Percentiles rank a stretch among this genome's conserved stretches.
Evolutionary conservation across 345 rosid genomes (phyloP).

Genomic region (Camelina hispida): DNA sequence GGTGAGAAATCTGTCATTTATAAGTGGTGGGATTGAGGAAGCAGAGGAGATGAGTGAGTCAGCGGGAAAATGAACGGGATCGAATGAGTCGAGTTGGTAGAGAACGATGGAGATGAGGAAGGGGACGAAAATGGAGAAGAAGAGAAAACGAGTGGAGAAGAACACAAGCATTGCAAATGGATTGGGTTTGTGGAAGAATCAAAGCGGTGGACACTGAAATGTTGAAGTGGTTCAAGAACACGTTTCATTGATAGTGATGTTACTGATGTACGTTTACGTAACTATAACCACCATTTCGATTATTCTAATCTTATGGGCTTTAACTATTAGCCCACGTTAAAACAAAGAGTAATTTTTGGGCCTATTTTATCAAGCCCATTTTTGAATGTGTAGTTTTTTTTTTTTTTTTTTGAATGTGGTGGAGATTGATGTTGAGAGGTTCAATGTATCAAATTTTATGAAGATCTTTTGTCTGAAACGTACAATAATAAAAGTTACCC

Average conservation of each 20-base stretch:
- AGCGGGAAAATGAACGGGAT: slow-evolving; percentile 56
- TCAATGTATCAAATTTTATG: slow-evolving; percentile 37
- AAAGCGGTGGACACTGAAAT: not conserved
- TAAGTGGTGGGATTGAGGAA: slow-evolving; percentile 29
- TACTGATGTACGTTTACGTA: not conserved
- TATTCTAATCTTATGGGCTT: not conserved
- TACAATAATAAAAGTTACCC: slow-evolving; percentile 4
- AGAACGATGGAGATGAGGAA: slow-evolving; percentile 44
- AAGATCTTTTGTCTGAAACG: slow-evolving; percentile 35
- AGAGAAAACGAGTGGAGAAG: slow-evolving; percentile 27
- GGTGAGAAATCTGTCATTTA: slow-evolving; percentile 45
- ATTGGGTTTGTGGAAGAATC: not conserved
- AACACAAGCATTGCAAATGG: slow-evolving; percentile 7
- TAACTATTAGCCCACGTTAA: not conserved
- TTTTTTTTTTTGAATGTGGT: not conserved
- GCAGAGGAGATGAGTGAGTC: slow-evolving; percentile 46
- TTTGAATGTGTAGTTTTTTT: not conserved
- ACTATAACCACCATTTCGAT: not conserved
- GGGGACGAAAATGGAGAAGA: slow-evolving; percentile 41
- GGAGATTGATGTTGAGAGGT: slow-evolving; percentile 12
- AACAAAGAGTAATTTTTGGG: not conserved
- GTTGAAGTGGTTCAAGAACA: not conserved
- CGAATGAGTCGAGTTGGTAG: slow-evolving; percentile 56
- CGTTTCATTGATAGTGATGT: not conserved
- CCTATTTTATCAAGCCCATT: not conserved